Evolutionary conservation across 257 asterid genomes (phyloP).

Genomic region (Petunia secreta): DNA sequence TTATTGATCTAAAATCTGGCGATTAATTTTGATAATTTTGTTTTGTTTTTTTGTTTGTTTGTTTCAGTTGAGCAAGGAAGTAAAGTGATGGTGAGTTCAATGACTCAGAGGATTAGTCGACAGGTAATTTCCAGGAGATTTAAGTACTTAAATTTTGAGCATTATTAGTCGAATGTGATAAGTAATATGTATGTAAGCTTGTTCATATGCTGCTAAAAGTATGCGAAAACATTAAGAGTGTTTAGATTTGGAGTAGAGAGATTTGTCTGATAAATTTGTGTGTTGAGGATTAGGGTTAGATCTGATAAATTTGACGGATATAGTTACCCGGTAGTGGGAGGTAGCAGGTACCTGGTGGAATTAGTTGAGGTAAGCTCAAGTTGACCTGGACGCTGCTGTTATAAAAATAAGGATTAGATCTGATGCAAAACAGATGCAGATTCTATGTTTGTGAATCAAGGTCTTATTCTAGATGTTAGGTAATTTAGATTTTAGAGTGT

Average conservation of each 20-base stretch:
- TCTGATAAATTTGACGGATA: too few species aligned
- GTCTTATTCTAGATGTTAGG: not conserved
- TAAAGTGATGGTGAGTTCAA: constrained; percentile 16
- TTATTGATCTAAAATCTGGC: not conserved
- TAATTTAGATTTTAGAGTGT: not conserved
- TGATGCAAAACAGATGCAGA: not conserved
- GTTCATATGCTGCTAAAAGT: not conserved
- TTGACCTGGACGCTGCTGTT: too few species aligned
- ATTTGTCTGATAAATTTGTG: not conserved
- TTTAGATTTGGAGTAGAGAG: not conserved
- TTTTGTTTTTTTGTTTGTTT: not conserved
- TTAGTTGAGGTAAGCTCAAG: too few species aligned
- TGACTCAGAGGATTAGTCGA: constrained; percentile 31
- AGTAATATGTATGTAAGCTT: not conserved
- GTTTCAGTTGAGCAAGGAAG: constrained; percentile 45
- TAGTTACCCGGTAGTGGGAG: too few species aligned
- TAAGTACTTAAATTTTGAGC: not conserved
- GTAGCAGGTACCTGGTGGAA: too few species aligned
- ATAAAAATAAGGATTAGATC: not conserved
- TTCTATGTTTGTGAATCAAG: not conserved
- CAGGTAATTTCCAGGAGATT: constrained; percentile 45
- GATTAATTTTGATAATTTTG: not conserved
- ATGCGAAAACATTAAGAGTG: not conserved
- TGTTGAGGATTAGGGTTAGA: not conserved
- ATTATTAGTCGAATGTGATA: not conserved